Evolutionary conservation across 306 rosid genomes (phyloP), one percentile per base, ranked within the genome.

Genomic region (Cucurbita maxima): DNA sequence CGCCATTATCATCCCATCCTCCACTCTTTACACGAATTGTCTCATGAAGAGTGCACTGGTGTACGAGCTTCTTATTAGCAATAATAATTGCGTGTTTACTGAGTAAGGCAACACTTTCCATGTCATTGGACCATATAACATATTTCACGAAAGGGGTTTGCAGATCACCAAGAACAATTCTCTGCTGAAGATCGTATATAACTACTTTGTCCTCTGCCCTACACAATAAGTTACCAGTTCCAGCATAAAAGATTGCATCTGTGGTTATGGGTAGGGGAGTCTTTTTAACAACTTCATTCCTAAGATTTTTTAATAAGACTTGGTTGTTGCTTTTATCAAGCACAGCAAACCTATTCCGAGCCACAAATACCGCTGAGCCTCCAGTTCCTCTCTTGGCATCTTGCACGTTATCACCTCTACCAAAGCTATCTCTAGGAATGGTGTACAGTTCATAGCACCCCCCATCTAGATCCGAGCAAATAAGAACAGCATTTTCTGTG

Each of bases 1-100:
- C 89, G n/a, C 98, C 96, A 67, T 87, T 90, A 82, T 89, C 98
- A 84, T 92, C 98, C 98, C 98, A 92, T 22, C 84, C 96, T 76
- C 98, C 98, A 74, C 96, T 92, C 80, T 92, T 92, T 54, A 92
- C 92, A 44, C 98, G 98, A 74, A 92, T 92, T 58, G 98, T 90
- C 84, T 92, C 98, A 25, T 92, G 98, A 64, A 92, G 90, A 15
- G 96, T 92, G 83, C 98, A 92, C 62, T 87, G 96, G 74, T 85
- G 98, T 78, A 85, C 98, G 75, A 92, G 96, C 86, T 81, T 85
- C 82, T 90, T 90, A 84, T 72, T 92, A 34, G 92, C 92, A 77
- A 92, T 90, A 60, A 90, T 77, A 72, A 92, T 92, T 30, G 96
- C 92, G 76, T 92, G 96, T 80, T 92, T 92, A 87, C 98, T 87